Conservation (phyloP, 2,329 filamentous ascomycete species). For the Neophaeococcomyces aloes region DNA sequence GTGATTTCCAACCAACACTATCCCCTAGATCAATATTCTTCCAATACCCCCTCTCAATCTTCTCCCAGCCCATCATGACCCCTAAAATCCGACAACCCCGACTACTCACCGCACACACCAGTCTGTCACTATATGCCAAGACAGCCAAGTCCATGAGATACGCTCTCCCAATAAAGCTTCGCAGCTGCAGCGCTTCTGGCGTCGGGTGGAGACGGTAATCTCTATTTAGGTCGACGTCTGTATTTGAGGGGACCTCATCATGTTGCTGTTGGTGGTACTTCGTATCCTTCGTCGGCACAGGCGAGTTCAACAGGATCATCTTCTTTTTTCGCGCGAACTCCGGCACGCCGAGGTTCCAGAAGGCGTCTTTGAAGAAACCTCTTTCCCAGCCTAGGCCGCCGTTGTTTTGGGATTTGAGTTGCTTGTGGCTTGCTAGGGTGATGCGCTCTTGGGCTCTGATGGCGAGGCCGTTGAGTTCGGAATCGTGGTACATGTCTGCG, state of each 20-base stretch:
- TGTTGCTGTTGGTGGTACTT: constrained; percentile 4
- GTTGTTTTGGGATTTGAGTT: constrained; percentile 30
- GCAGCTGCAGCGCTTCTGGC: constrained; percentile 48
- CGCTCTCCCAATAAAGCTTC: constrained; percentile 66
- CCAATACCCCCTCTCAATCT: constrained; percentile 53
- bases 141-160: constrained; percentile 74
- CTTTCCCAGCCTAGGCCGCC: constrained; percentile 74
- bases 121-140: constrained; percentile 55
- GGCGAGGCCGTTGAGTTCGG: constrained; percentile 36
- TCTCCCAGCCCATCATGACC: constrained; percentile 81
- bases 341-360: constrained; percentile 62
- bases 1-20: not conserved
- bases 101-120: constrained; percentile 64
- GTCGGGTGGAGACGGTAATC: constrained; percentile 24
- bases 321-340: constrained; percentile 27
- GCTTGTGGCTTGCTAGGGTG: constrained; percentile 63
- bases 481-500: constrained; percentile 61
- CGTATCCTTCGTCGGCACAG: constrained; percentile 12
- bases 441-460: constrained; percentile 65
- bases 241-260: too few species aligned
- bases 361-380: constrained; percentile 72
- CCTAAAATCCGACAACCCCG: constrained; percentile 58
- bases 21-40: constrained; percentile 55
- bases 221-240: not conserved
- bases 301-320: constrained; percentile 8